These are phyloP conservation scores for Ceratocystis huliohia DNA, from an alignment of 2,329 filamentous ascomycete species.

Conservation along the genomic window DNA sequence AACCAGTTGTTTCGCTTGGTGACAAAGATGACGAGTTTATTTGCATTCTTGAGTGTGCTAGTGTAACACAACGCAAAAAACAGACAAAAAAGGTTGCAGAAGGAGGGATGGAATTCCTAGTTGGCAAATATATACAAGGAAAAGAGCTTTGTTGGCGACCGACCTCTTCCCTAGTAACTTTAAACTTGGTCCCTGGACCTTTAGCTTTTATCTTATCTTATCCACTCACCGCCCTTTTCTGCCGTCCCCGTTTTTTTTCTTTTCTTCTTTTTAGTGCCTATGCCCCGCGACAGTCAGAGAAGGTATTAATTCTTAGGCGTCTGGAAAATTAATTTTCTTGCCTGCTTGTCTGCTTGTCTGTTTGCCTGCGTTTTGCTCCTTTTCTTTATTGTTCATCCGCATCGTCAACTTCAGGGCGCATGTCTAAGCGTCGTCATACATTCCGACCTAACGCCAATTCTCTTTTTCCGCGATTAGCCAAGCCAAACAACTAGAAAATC, in stretches of 20 bases:
- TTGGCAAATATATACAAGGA: no score
- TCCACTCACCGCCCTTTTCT: not conserved
- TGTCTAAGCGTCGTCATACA: no score
- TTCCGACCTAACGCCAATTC: no score
- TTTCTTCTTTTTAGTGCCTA: not conserved
- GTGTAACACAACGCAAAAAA: not conserved
- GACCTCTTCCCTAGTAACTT: not conserved
- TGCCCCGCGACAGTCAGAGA: not conserved
- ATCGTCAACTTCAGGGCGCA: no score
- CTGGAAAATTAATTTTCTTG: not conserved
- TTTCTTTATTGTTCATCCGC: not conserved
- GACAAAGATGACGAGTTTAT: no score
- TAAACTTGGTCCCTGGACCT: no score
- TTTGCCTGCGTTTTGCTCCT: not conserved
- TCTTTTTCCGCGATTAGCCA: no score
- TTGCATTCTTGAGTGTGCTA: no score
- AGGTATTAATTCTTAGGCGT: not conserved
- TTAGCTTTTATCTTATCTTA: conserved; percentile 1
- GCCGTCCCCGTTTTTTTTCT: not conserved
- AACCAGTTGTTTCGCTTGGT: no score
- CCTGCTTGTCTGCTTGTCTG: not conserved
- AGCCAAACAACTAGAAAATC: no score
- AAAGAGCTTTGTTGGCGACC: not conserved
- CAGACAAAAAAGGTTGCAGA: not conserved
- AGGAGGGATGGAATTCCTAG: no score